Evolutionary conservation across 805 yeast genomes (phyloP).

Genomic region (Wickerhamomyces tratensis): DNA sequence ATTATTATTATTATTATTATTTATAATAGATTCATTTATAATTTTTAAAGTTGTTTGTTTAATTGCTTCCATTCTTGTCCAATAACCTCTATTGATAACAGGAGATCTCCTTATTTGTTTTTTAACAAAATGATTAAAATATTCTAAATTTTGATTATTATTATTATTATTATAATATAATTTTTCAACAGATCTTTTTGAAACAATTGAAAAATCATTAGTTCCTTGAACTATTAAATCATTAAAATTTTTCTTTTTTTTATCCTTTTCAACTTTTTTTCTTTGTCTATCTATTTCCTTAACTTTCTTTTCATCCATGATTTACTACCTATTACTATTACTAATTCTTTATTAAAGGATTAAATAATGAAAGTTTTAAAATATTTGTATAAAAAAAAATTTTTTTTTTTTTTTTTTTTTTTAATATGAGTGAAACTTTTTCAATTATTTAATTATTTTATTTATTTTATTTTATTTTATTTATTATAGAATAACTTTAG

Average conservation of each 20-base stretch:
- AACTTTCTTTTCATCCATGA: not conserved
- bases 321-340: too few species aligned
- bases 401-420: too few species aligned
- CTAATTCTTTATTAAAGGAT: too few species aligned
- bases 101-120: conserved; percentile 66
- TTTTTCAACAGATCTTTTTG: conserved; percentile 71
- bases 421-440: too few species aligned
- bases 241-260: conserved; percentile 37
- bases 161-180: conserved; percentile 25
- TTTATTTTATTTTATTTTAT: too few species aligned
- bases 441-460: too few species aligned
- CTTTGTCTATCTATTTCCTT: conserved; percentile 10
- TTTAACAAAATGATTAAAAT: conserved; percentile 60
- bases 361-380: too few species aligned
- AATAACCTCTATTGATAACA: conserved; percentile 73
- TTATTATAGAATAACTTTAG: too few species aligned
- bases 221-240: conserved; percentile 77
- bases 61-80: conserved; percentile 71
- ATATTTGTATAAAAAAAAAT: too few species aligned
- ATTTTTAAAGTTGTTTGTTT: conserved; percentile 40
- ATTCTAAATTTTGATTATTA: conserved; percentile 20
- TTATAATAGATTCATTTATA: conserved; percentile 20
- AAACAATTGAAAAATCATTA: conserved; percentile 73
- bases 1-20: too few species aligned
- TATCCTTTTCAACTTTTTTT: conserved; percentile 28